Base-by-base conservation (phyloP, 352 stramenopile genomes). In the Phytopythium litorale region DNA sequence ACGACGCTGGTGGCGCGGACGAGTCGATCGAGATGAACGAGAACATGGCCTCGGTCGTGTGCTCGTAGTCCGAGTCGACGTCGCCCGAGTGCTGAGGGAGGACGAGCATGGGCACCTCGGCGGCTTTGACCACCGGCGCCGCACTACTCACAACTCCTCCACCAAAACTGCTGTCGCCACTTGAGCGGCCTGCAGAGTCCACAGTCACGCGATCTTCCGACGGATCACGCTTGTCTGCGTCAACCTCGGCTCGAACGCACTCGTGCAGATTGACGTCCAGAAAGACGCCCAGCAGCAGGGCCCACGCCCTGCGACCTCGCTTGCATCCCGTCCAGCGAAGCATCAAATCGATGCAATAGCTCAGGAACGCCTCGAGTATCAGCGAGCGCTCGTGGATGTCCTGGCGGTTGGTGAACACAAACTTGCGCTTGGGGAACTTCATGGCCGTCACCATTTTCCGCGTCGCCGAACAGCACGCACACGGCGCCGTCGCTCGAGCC, bases 301-400 rank as follows among this genome's bases (percentile, higher is more conserved):
- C 60, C 54, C 79, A 79, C 58, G 81, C 53, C 63, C 71, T 63
- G 46, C 76, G 70, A 51, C 75, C 79, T n/a, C 79, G 79, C 16
- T 70, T 65, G 33, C 81, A 91, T 23, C 79, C 75, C 13, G 66
- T 48, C 81, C 75, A 87, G 37, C 72, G 58, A 3, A 70, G 68
- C 28, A 82, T 59, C 30, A 81, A 55, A 3, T 58, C 66, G 7
- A 81, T 50, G 35, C 68, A 83, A 35, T 72, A 59, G 40, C 75
- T 58, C 12, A 91, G 68, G 37, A 88, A 91, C 1, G 51, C 58
- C 56, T 88, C 79, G 6, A 91, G 76, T 63, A 73, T 60, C 52
- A 77, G 61, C 28, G 79, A 79, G 18, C 81, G 70, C 33, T 71
- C 63, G 19, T 81, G 67, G 1, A 89, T 55, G 58, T 89, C 77